Conservation (phyloP, 1,284 basidiomycete genomes). For the Puccinia hordei region DNA sequence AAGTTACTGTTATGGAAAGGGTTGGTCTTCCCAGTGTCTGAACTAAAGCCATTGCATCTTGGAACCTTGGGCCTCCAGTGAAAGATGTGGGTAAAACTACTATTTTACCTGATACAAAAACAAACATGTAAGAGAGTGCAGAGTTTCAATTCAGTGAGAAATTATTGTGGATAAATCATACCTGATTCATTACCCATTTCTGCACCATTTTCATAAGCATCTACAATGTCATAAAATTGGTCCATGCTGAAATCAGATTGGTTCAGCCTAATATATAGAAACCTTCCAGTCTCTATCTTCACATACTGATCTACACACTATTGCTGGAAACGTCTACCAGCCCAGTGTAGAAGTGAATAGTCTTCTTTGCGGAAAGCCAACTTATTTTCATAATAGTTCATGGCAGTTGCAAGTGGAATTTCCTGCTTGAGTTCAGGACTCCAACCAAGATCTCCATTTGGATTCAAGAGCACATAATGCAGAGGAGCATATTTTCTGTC, state of each 20-base stretch:
- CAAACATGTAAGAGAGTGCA: not conserved
- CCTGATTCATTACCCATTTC: too few relatives aligned
- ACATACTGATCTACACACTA: not conserved
- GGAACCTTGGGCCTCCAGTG: slow-evolving; percentile 60
- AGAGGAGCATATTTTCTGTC: too few relatives aligned
- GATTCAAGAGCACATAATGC: too few relatives aligned
- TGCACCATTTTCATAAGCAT: not conserved
- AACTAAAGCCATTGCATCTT: slow-evolving; percentile 63
- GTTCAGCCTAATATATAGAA: not conserved
- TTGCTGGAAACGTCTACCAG: not conserved
- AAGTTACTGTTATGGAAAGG: too few relatives aligned
- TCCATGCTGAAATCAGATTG: not conserved
- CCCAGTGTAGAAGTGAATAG: not conserved
- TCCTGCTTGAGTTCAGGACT: too few relatives aligned
- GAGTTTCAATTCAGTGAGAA: not conserved
- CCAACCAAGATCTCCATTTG: too few relatives aligned
- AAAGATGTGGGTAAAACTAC: slow-evolving; percentile 61
- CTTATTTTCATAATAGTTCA: too few relatives aligned
- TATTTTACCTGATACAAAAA: not conserved
- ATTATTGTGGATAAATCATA: not conserved
- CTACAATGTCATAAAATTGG: not conserved
- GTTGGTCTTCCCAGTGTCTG: slow-evolving; percentile 60
- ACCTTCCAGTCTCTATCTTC: not conserved
- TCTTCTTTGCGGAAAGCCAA: not conserved
- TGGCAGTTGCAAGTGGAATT: too few relatives aligned